Evolutionary conservation across 768 basidiomycete genomes (phyloP), one percentile per base, ranked within the genome.

Genomic region (Russula earlei): DNA sequence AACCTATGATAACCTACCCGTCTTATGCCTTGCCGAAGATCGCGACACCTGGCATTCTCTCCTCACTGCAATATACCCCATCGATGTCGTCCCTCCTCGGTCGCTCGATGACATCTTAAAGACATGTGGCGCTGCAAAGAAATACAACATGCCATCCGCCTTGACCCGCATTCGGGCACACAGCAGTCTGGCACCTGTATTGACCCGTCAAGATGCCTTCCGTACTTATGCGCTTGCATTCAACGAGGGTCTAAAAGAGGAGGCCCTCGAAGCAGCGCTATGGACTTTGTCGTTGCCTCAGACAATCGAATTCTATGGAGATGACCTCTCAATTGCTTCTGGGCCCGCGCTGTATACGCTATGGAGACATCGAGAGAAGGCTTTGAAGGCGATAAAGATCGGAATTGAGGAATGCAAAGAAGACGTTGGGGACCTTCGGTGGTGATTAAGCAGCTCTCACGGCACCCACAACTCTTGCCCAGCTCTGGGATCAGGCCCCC

Each of bases 51-150:
- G 53, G 9, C 55, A 57, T 20, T 29, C 51, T 47, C 45, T 55
- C 14, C 52, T 58, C 22, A 54, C 56, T 3, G 31, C 27, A 22
- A 48, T 55, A 22, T 55, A 58, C 56, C 52, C 52, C 2, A 44
- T 29, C 45, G 38, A 52, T 19, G 27, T 57, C n/a, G 37, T 22
- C 36, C 46, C 46, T 22, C 57, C 57, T 9, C 45, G 10, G 20
- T 43, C 57, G 5, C 19, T 48, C 31, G 53, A 58, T 17, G 17
- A 27, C 14, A 51, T 55, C 38, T 42, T 56, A 10, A 40, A 45
- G 43, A 56, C 37, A n/a, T 38, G 17, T 24, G 44, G 44, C 4
- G 48, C 42, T 31, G 20, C 49, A 6, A 31, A 31, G 29, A 52
- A 47, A 27, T 52, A 52, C 20, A 27, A 10, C 37, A 46, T 56